Conservation (phyloP, 345 rosid genomes). For the Salix udensis region DNA sequence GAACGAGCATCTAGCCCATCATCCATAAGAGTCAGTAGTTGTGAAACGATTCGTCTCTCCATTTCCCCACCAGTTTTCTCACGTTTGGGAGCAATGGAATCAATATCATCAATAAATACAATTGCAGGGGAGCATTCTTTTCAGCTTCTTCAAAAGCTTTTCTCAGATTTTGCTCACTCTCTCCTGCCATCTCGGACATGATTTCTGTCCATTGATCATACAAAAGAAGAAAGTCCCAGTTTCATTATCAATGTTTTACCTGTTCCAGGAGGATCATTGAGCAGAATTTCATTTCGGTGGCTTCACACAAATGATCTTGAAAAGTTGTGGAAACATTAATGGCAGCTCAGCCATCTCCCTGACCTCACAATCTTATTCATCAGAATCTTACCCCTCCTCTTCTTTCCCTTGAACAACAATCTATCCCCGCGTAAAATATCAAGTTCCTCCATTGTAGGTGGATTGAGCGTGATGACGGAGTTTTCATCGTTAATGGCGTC, state of each 20-base stretch:
- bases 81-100: too few species aligned
- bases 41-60: too few species aligned
- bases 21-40: too few species aligned
- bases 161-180: background rate
- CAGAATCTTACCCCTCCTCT: too few species aligned
- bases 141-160: too few species aligned
- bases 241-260: background rate
- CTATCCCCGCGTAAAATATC: background rate
- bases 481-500: background rate
- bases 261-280: background rate
- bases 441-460: background rate
- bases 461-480: background rate
- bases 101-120: too few species aligned
- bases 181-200: background rate
- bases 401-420: too few species aligned
- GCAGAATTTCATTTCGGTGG: background rate
- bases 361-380: too few species aligned
- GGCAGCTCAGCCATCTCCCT: background rate
- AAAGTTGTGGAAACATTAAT: conserved; percentile 7
- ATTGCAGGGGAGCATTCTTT: too few species aligned
- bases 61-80: too few species aligned
- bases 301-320: conserved; percentile 5
- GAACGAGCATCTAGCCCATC: too few species aligned
- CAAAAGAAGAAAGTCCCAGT: background rate
- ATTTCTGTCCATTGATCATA: background rate